Conservation (phyloP, 2,329 filamentous ascomycete genomes). For the Delphinella strobiligena region DNA sequence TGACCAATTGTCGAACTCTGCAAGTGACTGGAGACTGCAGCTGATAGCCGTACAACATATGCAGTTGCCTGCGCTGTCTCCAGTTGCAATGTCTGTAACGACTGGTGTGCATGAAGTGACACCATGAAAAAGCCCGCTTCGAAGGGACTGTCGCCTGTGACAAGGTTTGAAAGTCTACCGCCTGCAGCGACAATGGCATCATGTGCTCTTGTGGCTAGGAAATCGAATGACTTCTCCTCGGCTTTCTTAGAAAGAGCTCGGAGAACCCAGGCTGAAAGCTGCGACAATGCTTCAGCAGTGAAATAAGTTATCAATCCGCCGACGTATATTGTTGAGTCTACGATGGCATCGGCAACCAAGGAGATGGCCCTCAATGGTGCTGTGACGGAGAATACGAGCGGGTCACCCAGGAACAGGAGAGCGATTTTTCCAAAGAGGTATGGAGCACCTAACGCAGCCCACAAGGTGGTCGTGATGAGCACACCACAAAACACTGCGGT, state of each 20-base stretch:
- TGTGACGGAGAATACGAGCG: slow-evolving; percentile 52
- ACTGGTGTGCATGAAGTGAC: slow-evolving; percentile 10
- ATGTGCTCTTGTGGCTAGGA: slow-evolving; percentile 3
- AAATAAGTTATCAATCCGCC: slow-evolving; percentile 20
- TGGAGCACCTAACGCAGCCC: slow-evolving; percentile 75
- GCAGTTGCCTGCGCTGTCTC: not conserved
- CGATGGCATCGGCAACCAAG: slow-evolving; percentile 61
- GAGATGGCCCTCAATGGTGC: slow-evolving; percentile 63
- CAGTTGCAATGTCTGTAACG: slow-evolving; percentile 6
- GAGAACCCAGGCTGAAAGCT: not conserved
- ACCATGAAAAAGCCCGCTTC: slow-evolving; percentile 6
- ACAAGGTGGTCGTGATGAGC: slow-evolving; percentile 75
- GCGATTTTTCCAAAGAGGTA: slow-evolving; percentile 85
- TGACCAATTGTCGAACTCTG: slow-evolving; percentile 1
- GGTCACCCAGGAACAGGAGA: slow-evolving; percentile 68
- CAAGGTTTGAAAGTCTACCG: slow-evolving; percentile 1
- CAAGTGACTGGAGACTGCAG: not conserved
- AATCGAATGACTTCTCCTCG: not conserved
- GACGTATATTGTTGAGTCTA: slow-evolving; percentile 60
- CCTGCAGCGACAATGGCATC: slow-evolving; percentile 1
- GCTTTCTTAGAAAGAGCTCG: not conserved
- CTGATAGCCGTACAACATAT: not conserved
- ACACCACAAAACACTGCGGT: slow-evolving; percentile 92
- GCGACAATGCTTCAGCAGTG: not conserved
- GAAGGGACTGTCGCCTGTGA: slow-evolving; percentile 2